Conservation (phyloP, 495 filamentous ascomycete genomes). For the Friedmanniomyces simplex region DNA sequence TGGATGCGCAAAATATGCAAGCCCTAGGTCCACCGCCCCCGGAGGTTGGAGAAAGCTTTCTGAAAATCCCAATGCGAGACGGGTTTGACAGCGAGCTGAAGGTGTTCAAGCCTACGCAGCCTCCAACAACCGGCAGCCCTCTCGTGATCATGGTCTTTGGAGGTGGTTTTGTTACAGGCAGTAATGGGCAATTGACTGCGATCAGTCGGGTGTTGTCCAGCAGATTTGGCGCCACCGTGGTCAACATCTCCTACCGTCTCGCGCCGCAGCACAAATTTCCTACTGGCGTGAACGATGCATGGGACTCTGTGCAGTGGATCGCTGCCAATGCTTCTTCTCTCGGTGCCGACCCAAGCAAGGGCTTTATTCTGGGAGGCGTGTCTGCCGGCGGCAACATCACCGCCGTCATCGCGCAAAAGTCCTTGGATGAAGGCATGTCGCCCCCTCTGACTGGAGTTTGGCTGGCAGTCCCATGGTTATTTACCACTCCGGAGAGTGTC, state of each 20-base stretch:
- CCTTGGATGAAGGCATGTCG: slow-evolving; percentile 13
- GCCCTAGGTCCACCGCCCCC: not conserved
- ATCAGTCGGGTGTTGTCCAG: slow-evolving; percentile 27
- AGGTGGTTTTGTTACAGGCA: slow-evolving; percentile 37
- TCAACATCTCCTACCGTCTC: slow-evolving; percentile 64
- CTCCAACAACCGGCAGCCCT: slow-evolving; percentile 29
- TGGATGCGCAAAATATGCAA: not conserved
- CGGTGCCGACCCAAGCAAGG: slow-evolving; percentile 17
- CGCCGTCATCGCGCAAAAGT: slow-evolving; percentile 7
- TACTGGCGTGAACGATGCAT: slow-evolving; percentile 58
- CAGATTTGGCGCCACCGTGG: slow-evolving; percentile 52
- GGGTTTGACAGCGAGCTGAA: slow-evolving; percentile 28
- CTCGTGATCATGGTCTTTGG: slow-evolving; percentile 37
- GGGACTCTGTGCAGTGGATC: slow-evolving; percentile 16
- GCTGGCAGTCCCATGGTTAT: slow-evolving; percentile 13
- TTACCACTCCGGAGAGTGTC: slow-evolving; percentile 2
- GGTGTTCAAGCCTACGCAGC: slow-evolving; percentile 23
- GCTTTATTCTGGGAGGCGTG: slow-evolving; percentile 22
- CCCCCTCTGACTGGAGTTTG: slow-evolving; percentile 23
- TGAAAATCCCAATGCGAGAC: slow-evolving; percentile 34
- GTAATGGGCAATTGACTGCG: slow-evolving; percentile 28
- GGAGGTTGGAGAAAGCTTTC: not conserved
- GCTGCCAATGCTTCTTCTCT: slow-evolving; percentile 16
- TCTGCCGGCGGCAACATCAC: slow-evolving; percentile 23
- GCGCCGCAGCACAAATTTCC: slow-evolving; percentile 74